Evolutionary conservation across 2,329 filamentous ascomycete species (phyloP), one percentile per base, ranked within the genome.

Genomic region (Macrophomina pseudophaseolina): DNA sequence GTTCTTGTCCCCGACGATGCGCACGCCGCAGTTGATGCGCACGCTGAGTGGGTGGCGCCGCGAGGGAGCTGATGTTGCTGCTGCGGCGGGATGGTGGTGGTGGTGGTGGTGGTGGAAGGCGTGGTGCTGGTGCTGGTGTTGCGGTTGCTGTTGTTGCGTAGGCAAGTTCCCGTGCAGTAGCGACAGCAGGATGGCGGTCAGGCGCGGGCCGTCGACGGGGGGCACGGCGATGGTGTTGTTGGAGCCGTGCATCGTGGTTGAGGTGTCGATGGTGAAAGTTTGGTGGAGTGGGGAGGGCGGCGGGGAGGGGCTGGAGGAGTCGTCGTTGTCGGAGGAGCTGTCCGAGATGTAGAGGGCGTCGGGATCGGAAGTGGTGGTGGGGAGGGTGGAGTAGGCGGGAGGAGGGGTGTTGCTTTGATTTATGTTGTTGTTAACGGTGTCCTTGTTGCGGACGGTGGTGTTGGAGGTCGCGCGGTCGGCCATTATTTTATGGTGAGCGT

Each of bases 161-260:
- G 67, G 69, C 14, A 66, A 70, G 70, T 80, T 79, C 68, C 80
- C 80, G 33, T 64, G 38, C 2, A 87, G 72, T 2, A 82, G 80
- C 12, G 78, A 71, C 12, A 85, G 76, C 2, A 87, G 74, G 4
- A 83, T 77, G 7, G 77, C 73, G 9, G 83, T 80, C 67, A 87
- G 70, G 77, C 66, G 77, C 70, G 71, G 78, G 72, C 72, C 83
- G 78, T 78, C 75, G 5, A 80, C 77, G 3, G 79, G 72, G 0
- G 75, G 71, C 23, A 85, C 72, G 23, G 81, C 80, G 53, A 86
- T 74, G 58, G 84, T 72, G 73, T 88, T 88, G 73, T 82, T 78
- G 73, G 79, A 79, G 68, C 81, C 82, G 44, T 75, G 74, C 70
- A 88, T 77, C 67, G 71, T 77, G 71, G 87, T 73, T 0, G 82